Conservation (phyloP, 805 yeast genomes). For the Myxozyma kluyveri region DNA sequence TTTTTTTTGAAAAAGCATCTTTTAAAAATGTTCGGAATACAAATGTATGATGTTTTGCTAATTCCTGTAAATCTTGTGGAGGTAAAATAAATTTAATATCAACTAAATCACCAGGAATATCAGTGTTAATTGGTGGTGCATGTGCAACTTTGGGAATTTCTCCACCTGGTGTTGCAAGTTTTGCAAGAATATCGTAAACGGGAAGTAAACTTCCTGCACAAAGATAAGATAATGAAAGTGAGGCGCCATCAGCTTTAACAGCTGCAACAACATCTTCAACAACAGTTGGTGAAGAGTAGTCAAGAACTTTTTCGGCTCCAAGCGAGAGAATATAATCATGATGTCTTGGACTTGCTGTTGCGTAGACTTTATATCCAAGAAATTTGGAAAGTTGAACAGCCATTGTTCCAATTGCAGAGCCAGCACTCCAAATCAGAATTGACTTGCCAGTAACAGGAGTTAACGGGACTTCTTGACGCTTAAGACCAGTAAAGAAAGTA, state of each 20-base stretch:
- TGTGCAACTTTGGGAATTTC: not conserved
- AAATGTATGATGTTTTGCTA: not conserved
- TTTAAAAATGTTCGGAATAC: not conserved
- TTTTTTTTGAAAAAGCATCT: not conserved
- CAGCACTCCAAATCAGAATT: slow-evolving; percentile 61
- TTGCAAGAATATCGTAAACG: not conserved
- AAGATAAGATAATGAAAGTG: not conserved
- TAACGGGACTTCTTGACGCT: not conserved
- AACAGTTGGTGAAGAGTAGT: slow-evolving; percentile 49
- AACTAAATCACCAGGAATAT: not conserved
- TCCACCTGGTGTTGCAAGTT: not conserved
- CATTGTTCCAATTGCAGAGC: slow-evolving; percentile 57
- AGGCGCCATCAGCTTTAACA: not conserved
- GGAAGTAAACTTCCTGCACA: not conserved
- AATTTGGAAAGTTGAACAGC: slow-evolving; percentile 60
- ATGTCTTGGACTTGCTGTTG: slow-evolving; percentile 53
- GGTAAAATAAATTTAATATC: not conserved
- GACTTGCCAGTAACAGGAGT: slow-evolving; percentile 1
- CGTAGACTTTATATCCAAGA: slow-evolving; percentile 47
- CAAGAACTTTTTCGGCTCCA: slow-evolving; percentile 55
- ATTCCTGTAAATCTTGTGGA: not conserved
- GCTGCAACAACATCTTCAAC: slow-evolving; percentile 1
- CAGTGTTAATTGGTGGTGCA: not conserved
- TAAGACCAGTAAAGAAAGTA: slow-evolving; percentile 17
- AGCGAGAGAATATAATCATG: slow-evolving; percentile 42